Evolutionary conservation across 2,329 filamentous ascomycete species (phyloP), one percentile per base, ranked within the genome.

Genomic region (Phaeosphaeriaceae sp.): DNA sequence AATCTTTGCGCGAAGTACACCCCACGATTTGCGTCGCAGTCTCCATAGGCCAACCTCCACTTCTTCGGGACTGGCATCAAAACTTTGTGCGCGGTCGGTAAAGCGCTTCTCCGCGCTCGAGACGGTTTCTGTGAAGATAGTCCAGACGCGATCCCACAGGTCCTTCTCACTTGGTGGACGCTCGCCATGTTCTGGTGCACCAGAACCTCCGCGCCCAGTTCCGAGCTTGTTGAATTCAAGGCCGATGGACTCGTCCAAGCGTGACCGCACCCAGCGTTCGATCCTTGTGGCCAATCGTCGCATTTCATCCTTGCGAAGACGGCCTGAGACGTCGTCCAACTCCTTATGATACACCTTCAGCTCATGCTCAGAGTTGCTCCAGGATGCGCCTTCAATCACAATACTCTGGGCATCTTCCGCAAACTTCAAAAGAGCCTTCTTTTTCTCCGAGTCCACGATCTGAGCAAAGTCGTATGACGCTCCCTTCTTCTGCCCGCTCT

Each of bases 81-180:
- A 96, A 78, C 91, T 96, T 76, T 88, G 89, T 46, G 94, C 93
- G 50, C 93, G 85, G 58, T 95, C 91, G 0, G 88, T 85, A 74
- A 97, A 97, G 46, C 92, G 85, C 21, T 80, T 81, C 73, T 97
- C 91, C 9, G 94, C 93, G 68, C 96, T 90, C 45, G 84, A 82
- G 15, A 97, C 92, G 7, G 92, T 89, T 11, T 85, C 83, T 6
- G 84, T 87, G 67, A 99, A 99, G 29, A 91, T 84, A 26, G 76
- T 84, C 94, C 94, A 99, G 66, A 99, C 88, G 32, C 93, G 87
- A 70, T 99, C 94, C 94, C 95, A 99, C 13, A 99, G 85, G 46
- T 92, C 88, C 71, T 89, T 92, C 73, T 97, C 93, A 0, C 83
- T 77, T 0, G 80, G 67, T 1, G 88, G 66, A 73, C 88, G 90